phyloP scores from a whole-genome alignment of 139 green algal species.

The Chlorella sp. region DNA sequence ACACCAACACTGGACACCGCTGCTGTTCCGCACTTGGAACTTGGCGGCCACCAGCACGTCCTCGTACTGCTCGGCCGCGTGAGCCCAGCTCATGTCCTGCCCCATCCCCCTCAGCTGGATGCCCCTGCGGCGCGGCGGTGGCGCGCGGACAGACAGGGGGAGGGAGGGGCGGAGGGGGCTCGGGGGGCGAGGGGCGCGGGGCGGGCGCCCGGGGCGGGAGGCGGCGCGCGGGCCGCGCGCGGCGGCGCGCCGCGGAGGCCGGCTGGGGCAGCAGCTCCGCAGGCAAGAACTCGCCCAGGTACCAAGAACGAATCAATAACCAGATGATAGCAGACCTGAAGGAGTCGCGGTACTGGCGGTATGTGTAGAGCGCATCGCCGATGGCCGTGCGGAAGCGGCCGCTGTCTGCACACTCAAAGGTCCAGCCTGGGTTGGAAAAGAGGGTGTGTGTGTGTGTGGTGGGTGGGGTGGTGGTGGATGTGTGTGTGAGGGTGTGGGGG shows the following conservation, averaged over 20 bases:
- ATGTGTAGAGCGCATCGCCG: constrained; percentile 78
- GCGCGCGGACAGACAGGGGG: background rate
- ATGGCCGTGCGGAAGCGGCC: constrained; percentile 67
- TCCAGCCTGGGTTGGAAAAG: too few relatives aligned
- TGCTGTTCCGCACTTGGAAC: too few relatives aligned
- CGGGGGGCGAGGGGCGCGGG: background rate
- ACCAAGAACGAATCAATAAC: background rate
- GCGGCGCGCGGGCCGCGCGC: background rate
- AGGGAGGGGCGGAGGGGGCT: background rate
- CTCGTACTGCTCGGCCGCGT: constrained; percentile 91
- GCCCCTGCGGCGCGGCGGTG: background rate
- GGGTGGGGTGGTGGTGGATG: too few relatives aligned
- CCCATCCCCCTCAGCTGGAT: constrained; percentile 68
- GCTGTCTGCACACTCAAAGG: constrained; percentile 70
- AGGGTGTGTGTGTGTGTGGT: background rate
- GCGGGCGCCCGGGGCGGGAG: background rate
- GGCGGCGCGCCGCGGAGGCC: too few relatives aligned
- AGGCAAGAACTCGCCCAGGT: background rate
- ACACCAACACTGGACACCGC: too few relatives aligned
- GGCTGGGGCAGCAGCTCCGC: background rate
- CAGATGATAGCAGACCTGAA: constrained; percentile 44
- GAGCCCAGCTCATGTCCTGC: constrained; percentile 88
- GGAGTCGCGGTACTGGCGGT: constrained; percentile 61
- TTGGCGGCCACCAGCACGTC: constrained; percentile 91
- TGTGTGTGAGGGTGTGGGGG: too few relatives aligned